Evolutionary conservation across 139 green algal genomes (phyloP), one percentile per base, ranked within the genome.

Genomic region (Nannochloris sp.): DNA sequence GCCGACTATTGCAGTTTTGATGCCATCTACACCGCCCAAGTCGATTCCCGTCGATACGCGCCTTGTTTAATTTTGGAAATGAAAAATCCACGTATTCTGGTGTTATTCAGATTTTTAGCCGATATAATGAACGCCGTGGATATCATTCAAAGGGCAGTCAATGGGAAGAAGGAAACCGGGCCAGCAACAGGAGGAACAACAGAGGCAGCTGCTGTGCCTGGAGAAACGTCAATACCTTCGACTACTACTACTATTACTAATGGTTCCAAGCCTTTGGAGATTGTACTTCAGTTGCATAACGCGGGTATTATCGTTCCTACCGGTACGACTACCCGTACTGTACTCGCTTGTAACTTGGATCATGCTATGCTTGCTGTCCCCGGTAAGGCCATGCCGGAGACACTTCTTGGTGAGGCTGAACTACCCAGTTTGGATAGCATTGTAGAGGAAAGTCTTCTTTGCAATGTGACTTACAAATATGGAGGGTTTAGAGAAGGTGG

Each of bases 41-140:
- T 73, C 29, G 64, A 77, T 47, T 25, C 39, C 0, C 27, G 32
- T 31, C 19, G 35, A 23, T 36, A 39, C 7, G 53, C 60, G 2
- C 70, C 77, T 14, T 55, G 31, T 6, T 65, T 84, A 24, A 38
- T 77, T 2, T 29, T 79, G 14, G 34, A 82, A 53, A 29, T 84
- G 13, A 65, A 70, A 25, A 84, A 82, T 47, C 74, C 77, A 4
- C 70, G 73, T 9, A 54, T 84, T 29, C 42, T 84, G 24, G 36
- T 79, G 29, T 57, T 84, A 6, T 76, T 84, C 60, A 71, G 77
- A 53, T 84, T 84, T 54, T 45, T 84, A 29, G 23, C 51, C 0
- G 77, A 84, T 64, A 60, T 83, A 27, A 25, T 79, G 44, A 39
- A 70, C 27, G 77, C 70, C 0, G 32, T 80, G 6, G 37, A 53